phyloP scores from a whole-genome alignment of 2,329 filamentous ascomycete genomes.

The Neophaeococcomyces aloes region DNA sequence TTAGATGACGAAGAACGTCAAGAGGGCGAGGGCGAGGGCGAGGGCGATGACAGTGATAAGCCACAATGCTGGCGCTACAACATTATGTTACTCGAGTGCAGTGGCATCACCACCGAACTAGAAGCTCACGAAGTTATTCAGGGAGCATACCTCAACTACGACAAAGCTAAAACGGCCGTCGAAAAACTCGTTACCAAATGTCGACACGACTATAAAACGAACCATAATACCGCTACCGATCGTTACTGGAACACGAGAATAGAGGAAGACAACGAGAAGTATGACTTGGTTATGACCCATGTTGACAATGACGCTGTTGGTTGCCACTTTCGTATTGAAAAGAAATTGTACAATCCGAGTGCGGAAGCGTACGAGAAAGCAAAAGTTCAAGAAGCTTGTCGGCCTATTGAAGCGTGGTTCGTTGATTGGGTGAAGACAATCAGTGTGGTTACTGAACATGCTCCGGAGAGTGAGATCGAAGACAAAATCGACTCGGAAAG shows the following conservation, averaged over 20 bases:
- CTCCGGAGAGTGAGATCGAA: neutral
- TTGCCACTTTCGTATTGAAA: constrained; percentile 15
- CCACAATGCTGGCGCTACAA: constrained; percentile 3
- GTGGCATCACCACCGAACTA: neutral
- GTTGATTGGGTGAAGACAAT: constrained; percentile 17
- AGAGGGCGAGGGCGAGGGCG: constrained; percentile 2
- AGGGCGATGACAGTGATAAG: constrained; percentile 6
- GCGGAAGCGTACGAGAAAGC: constrained; percentile 12
- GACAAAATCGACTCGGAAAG: no score
- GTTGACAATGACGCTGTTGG: constrained; percentile 9
- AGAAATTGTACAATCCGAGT: constrained; percentile 10
- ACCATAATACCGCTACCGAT: neutral
- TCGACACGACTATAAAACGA: no score
- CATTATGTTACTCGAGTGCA: neutral
- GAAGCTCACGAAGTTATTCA: neutral
- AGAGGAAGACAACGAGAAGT: constrained; percentile 8
- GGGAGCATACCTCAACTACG: neutral
- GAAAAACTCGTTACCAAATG: no score
- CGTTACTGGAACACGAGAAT: constrained; percentile 1
- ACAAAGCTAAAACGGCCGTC: neutral
- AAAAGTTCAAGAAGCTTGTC: constrained; percentile 7
- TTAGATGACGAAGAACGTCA: neutral
- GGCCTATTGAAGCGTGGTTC: constrained; percentile 7
- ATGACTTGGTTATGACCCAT: constrained; percentile 14
- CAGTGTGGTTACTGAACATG: neutral